Evolutionary conservation across 768 basidiomycete genomes (phyloP).

Genomic region (Lactarius hengduanensis): DNA sequence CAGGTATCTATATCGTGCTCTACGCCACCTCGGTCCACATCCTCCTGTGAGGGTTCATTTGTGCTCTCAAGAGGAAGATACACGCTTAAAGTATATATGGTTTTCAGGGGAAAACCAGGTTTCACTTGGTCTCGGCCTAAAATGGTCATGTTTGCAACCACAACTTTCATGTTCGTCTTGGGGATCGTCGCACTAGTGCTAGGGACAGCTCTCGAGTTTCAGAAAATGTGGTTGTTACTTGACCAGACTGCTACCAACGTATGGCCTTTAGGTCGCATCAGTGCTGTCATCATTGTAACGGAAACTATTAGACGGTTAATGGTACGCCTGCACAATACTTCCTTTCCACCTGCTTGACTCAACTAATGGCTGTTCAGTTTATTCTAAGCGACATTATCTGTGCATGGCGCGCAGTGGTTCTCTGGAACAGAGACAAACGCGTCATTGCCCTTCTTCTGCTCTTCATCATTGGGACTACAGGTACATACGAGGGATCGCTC

Average conservation of each 20-base stretch:
- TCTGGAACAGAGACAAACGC: constrained; percentile 4
- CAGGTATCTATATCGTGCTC: not conserved
- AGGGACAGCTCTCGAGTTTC: not conserved
- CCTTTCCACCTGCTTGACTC: no score
- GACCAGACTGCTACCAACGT: no score
- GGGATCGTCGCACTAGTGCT: not conserved
- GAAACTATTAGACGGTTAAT: no score
- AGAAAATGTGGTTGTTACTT: not conserved
- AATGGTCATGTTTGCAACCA: not conserved
- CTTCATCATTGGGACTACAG: not conserved
- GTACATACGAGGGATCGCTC: not conserved
- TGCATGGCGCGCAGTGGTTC: not conserved
- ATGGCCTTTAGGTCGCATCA: no score
- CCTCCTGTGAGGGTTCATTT: not conserved
- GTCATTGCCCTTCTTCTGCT: not conserved
- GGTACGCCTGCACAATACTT: not conserved
- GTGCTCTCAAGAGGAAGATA: not conserved
- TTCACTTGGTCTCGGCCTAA: not conserved
- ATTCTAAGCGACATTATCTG: not conserved
- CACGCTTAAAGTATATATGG: not conserved
- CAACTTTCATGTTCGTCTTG: constrained; percentile 1
- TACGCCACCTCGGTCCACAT: not conserved
- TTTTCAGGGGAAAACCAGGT: not conserved
- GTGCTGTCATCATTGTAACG: no score
- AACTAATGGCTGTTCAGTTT: not conserved